Evolutionary conservation across 2,329 filamentous ascomycete species (phyloP).

Genomic region (Tolypocladium paradoxum): DNA sequence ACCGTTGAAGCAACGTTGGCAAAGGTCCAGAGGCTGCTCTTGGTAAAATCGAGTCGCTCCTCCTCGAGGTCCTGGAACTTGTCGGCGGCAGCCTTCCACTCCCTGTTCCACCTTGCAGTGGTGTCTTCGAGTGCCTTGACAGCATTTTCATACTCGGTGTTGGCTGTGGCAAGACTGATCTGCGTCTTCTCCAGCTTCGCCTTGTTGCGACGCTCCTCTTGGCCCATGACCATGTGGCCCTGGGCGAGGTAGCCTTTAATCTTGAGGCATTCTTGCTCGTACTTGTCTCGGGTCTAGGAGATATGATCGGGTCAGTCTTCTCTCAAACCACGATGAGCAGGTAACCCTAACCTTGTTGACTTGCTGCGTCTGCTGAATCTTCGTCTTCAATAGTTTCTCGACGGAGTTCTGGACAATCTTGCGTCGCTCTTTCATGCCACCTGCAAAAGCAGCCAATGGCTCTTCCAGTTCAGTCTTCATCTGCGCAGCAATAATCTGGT

Average conservation of each 20-base stretch:
- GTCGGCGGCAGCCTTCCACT: slow-evolving; percentile 96
- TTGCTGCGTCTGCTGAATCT: slow-evolving; percentile 78
- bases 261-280: slow-evolving; percentile 94
- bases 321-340: too few species aligned
- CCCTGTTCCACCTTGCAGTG: slow-evolving; percentile 89
- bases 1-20: slow-evolving; percentile 96
- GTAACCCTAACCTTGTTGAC: slow-evolving; percentile 69
- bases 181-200: slow-evolving; percentile 98
- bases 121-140: slow-evolving; percentile 93
- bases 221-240: slow-evolving; percentile 99
- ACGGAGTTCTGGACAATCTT: slow-evolving; percentile 94
- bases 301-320: background rate
- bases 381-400: slow-evolving; percentile 87
- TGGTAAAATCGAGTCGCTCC: slow-evolving; percentile 91
- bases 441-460: slow-evolving; percentile 80
- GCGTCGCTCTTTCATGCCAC: slow-evolving; percentile 88
- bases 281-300: slow-evolving; percentile 70
- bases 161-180: slow-evolving; percentile 83
- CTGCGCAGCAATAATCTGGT: slow-evolving; percentile 78
- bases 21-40: slow-evolving; percentile 96
- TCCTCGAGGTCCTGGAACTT: slow-evolving; percentile 99
- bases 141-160: slow-evolving; percentile 85
- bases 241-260: slow-evolving; percentile 98
- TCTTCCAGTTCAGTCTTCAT: slow-evolving; percentile 97
- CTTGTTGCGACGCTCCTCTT: slow-evolving; percentile 98